Conservation (phyloP, 1,284 basidiomycete genomes). For the Malassezia equina region DNA sequence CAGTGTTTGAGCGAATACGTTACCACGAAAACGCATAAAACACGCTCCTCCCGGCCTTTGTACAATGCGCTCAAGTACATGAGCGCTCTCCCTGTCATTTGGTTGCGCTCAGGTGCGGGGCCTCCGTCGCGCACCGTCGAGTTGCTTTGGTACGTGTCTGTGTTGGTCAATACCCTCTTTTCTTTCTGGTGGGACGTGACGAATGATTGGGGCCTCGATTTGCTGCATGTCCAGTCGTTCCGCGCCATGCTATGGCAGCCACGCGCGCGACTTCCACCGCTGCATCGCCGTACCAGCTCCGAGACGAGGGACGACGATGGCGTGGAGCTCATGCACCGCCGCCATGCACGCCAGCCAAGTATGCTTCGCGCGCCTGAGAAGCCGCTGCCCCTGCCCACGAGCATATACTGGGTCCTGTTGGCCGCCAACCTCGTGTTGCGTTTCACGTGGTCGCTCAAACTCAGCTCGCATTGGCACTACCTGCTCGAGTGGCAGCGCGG, state of each 20-base stretch:
- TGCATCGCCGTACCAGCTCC: constrained; percentile 10
- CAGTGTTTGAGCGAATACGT: constrained; percentile 84
- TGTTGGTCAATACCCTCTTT: constrained; percentile 78
- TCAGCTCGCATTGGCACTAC: constrained; percentile 76
- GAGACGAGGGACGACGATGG: constrained; percentile 3
- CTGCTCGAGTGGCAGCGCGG: constrained; percentile 69
- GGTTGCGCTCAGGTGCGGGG: constrained; percentile 45
- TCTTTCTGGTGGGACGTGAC: constrained; percentile 99
- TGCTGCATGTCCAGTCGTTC: constrained; percentile 53
- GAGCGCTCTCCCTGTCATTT: constrained; percentile 93
- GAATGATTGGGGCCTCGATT: constrained; percentile 88
- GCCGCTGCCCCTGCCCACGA: constrained; percentile 62
- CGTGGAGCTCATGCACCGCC: neutral
- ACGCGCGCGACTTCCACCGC: constrained; percentile 10
- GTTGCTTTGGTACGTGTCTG: constrained; percentile 64
- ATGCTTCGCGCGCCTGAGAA: constrained; percentile 52
- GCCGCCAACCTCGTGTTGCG: constrained; percentile 77
- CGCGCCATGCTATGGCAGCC: constrained; percentile 15
- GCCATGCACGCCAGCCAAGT: constrained; percentile 9
- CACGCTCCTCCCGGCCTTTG: constrained; percentile 55
- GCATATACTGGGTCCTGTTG: constrained; percentile 73
- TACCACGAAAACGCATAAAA: constrained; percentile 21
- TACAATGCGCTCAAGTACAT: constrained; percentile 94
- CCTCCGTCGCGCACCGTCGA: neutral
- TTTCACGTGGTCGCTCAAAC: constrained; percentile 86